Conservation (phyloP, 192 early-diverging fungal species). For the Backusella psychrophila region DNA sequence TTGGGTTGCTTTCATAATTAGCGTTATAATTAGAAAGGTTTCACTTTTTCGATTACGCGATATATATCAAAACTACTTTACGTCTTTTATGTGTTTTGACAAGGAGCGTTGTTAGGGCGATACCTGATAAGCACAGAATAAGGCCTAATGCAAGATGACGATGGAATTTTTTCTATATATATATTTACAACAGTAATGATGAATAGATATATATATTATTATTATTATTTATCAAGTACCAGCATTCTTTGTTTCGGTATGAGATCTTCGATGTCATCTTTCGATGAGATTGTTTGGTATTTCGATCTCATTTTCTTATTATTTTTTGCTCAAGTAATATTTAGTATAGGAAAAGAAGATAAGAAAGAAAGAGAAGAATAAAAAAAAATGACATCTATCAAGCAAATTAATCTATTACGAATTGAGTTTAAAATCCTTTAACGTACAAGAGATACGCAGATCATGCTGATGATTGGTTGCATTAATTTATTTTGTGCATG, state of each 20-base stretch:
- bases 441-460: neutral
- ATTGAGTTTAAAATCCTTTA: neutral
- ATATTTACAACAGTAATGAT: neutral
- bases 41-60: neutral
- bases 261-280: neutral
- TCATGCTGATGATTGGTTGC: neutral
- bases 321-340: neutral
- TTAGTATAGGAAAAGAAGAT: neutral
- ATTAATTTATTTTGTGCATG: neutral
- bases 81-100: neutral
- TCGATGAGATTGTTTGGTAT: neutral
- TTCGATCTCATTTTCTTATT: neutral
- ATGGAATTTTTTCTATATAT: neutral
- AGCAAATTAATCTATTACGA: neutral
- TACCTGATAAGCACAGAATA: neutral
- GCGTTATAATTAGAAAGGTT: neutral
- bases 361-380: neutral
- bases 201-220: no score
- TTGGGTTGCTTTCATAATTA: neutral
- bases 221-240: neutral
- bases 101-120: neutral
- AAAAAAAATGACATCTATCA: neutral
- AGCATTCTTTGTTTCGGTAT: neutral
- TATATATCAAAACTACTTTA: neutral
- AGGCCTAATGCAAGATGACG: neutral